Evolutionary conservation across 352 stramenopile genomes (phyloP), one percentile per base, ranked within the genome.

Genomic region (Globisporangium carolinianum): DNA sequence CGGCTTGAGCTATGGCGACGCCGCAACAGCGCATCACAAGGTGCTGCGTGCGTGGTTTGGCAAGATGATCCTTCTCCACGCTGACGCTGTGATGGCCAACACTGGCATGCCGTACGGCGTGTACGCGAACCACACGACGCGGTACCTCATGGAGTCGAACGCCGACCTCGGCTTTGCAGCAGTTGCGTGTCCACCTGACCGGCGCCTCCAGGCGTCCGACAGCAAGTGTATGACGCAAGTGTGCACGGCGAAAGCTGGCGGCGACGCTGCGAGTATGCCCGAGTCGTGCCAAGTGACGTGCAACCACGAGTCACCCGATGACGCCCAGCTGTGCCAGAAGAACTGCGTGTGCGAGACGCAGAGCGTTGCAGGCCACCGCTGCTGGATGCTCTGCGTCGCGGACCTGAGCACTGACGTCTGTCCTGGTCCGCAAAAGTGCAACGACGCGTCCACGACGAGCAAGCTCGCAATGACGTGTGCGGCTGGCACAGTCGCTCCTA

Each of bases 21-120:
- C 35, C 4, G 60, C 54, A 4, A 52, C 41, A 9, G 37, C 69
- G 53, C 24, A 32, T 32, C 67, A 76, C 58, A 76, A 65, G 45
- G 43, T 87, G 24, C 43, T 83, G 57, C 76, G 79, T 3, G 73
- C 79, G 38, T 89, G 79, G 79, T 87, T 84, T 53, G 74, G 74
- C 57, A 84, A 84, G 58, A 87, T 87, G 76, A 63, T 87, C 60
- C 53, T 87, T 42, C 68, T 87, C 3, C 59, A 72, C 35, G 47
- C 58, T 11, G 57, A 73, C 47, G 64, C 79, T 14, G 54, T 76
- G 9, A 85, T 87, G 76, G 61, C 63, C 35, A 87, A 83, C 53
- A 82, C 77, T 11, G 74, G 74, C 15, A 65, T 85, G 42, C 72
- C 72, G 11, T 87, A 79, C 56, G 66, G 68, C 6, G 69, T 79